Evolutionary conservation across 352 stramenopile species (phyloP).

Genomic region (Phytophthora citrophthora): DNA sequence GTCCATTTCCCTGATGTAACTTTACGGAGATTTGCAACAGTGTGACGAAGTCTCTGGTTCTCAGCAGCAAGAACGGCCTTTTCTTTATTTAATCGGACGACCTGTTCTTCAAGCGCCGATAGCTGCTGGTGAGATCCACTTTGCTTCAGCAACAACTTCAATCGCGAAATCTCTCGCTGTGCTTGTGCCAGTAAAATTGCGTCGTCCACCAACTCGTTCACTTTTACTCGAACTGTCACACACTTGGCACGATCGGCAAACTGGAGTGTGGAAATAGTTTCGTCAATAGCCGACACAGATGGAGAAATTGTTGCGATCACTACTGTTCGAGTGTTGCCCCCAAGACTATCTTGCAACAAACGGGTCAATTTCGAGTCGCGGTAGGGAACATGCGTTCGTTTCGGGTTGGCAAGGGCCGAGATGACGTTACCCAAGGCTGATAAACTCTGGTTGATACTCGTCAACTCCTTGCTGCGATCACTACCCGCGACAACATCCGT

Average conservation of each 20-base stretch:
- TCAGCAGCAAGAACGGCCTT: constrained; percentile 53
- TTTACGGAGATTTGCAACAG: constrained; percentile 29
- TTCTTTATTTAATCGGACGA: constrained; percentile 44
- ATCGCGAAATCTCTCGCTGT: constrained; percentile 68
- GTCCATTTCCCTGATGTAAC: not conserved
- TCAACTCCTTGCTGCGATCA: constrained; percentile 87
- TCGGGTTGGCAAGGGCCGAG: constrained; percentile 73
- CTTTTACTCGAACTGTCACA: constrained; percentile 76
- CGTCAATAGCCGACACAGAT: constrained; percentile 75
- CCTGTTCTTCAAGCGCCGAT: constrained; percentile 50
- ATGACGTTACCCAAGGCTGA: constrained; percentile 92
- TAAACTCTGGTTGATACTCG: constrained; percentile 93
- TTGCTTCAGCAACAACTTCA: constrained; percentile 71
- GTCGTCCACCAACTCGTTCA: constrained; percentile 86
- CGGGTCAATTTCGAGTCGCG: constrained; percentile 98
- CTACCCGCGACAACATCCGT: constrained; percentile 67
- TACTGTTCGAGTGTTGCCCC: constrained; percentile 89
- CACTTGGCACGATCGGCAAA: constrained; percentile 89
- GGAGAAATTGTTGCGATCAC: constrained; percentile 92
- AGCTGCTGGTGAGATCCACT: constrained; percentile 39
- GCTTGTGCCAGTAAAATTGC: constrained; percentile 77
- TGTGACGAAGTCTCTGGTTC: constrained; percentile 59
- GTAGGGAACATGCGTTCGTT: constrained; percentile 93
- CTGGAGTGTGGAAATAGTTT: constrained; percentile 91
- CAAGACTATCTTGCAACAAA: constrained; percentile 84